Percentiles rank a stretch among this genome's conserved stretches.
phyloP scores from a whole-genome alignment of 495 filamentous ascomycete genomes.

The Aspergillus haitiensis region DNA sequence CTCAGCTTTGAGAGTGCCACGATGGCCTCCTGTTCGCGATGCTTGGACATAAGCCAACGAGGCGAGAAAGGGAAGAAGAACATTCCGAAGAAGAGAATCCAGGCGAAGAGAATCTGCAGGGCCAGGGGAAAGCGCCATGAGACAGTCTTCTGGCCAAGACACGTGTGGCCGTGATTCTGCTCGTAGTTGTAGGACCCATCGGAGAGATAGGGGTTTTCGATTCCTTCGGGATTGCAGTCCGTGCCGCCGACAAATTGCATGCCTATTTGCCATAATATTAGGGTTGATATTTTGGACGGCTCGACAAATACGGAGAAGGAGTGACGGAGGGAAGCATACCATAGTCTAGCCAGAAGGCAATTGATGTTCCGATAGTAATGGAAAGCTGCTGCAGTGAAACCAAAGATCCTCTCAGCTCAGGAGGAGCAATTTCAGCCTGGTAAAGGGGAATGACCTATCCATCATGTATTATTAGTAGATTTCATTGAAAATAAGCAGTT shows the following conservation, averaged over 20 bases:
- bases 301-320: slow-evolving; percentile 36
- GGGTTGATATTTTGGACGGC: slow-evolving; percentile 47
- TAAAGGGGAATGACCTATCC: slow-evolving; percentile 19
- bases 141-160: slow-evolving; percentile 43
- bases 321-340: slow-evolving; percentile 24
- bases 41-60: slow-evolving; percentile 74
- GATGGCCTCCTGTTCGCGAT: slow-evolving; percentile 69
- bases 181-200: slow-evolving; percentile 33
- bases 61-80: slow-evolving; percentile 77
- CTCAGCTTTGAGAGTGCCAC: slow-evolving; percentile 34
- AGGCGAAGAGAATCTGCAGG: slow-evolving; percentile 56
- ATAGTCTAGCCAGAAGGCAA: slow-evolving; percentile 65
- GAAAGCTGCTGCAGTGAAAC: slow-evolving; percentile 73
- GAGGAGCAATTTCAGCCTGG: slow-evolving; percentile 47
- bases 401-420: slow-evolving; percentile 70
- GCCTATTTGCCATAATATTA: background rate
- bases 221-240: slow-evolving; percentile 49
- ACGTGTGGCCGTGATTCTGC: slow-evolving; percentile 69
- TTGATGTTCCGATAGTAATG: slow-evolving; percentile 61
- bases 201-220: slow-evolving; percentile 31
- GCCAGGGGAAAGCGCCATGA: slow-evolving; percentile 48
- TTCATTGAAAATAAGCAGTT: background rate
- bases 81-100: slow-evolving; percentile 62
- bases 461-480: background rate
- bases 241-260: slow-evolving; percentile 62